These are phyloP conservation scores for Candida sp. DNA, from an alignment of 1,139 yeast species.

Conservation along the genomic window DNA sequence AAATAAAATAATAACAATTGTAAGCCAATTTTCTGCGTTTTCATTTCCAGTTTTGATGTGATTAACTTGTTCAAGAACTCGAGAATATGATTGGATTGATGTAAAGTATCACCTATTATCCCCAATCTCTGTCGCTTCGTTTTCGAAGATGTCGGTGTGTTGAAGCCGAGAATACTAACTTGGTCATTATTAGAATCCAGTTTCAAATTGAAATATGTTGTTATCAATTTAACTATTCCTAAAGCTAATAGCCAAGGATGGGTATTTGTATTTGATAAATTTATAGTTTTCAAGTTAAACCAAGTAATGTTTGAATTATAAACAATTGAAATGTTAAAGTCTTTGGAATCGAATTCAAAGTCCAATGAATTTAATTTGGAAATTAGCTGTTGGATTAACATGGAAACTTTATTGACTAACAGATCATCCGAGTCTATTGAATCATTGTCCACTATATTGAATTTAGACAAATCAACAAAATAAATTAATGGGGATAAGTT, in stretches of 20 bases:
- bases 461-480: conserved; percentile 10
- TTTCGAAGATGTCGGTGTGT: neutral
- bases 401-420: conserved; percentile 17
- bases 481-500: conserved; percentile 23
- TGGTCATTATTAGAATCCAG: neutral
- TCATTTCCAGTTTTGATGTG: conserved; percentile 11
- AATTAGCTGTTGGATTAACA: conserved; percentile 19
- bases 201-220: conserved; percentile 22
- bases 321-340: conserved; percentile 15
- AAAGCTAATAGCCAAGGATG: conserved; percentile 30
- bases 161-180: neutral
- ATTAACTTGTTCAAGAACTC: conserved; percentile 21
- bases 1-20: conserved; percentile 24
- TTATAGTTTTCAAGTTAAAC: conserved; percentile 25
- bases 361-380: conserved; percentile 13
- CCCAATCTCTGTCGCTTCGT: conserved; percentile 19
- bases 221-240: conserved; percentile 27
- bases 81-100: conserved; percentile 11
- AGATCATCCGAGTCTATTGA: conserved; percentile 8
- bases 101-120: conserved; percentile 14
- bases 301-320: conserved; percentile 14
- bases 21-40: conserved; percentile 22
- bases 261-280: conserved; percentile 15
- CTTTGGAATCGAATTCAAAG: conserved; percentile 14
- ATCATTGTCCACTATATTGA: conserved; percentile 6